phyloP scores from a whole-genome alignment of 2,329 filamentous ascomycete genomes.

The Xylaria sp. region DNA sequence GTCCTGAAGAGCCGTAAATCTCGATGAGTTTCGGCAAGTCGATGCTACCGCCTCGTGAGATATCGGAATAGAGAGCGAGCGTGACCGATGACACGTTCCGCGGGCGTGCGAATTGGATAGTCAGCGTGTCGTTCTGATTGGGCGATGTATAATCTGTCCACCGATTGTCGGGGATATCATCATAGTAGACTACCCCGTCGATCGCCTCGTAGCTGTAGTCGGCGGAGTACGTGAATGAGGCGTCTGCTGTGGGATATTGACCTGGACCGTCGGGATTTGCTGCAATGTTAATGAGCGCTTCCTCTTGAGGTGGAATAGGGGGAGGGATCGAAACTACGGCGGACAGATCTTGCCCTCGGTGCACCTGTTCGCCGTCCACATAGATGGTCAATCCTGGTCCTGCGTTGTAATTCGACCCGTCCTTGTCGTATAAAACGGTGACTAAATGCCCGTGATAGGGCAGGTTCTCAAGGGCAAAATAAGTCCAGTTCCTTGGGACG shows the following conservation, averaged over 20 bases:
- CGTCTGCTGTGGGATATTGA: slow-evolving; percentile 51
- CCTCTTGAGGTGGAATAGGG: slow-evolving; percentile 37
- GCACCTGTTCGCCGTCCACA: slow-evolving; percentile 50
- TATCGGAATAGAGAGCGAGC: slow-evolving; percentile 50
- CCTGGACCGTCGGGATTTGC: slow-evolving; percentile 53
- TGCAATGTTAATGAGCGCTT: slow-evolving; percentile 53
- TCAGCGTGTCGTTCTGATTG: slow-evolving; percentile 51
- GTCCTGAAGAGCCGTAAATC: slow-evolving; percentile 43
- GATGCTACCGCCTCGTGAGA: slow-evolving; percentile 50
- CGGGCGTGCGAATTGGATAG: slow-evolving; percentile 50
- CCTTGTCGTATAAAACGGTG: slow-evolving; percentile 55
- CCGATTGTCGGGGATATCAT: slow-evolving; percentile 53
- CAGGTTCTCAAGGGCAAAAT: slow-evolving; percentile 57
- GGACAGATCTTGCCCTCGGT: slow-evolving; percentile 40
- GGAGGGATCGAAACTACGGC: slow-evolving; percentile 38
- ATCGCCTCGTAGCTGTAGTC: slow-evolving; percentile 54
- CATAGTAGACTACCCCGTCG: slow-evolving; percentile 56
- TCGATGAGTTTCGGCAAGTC: slow-evolving; percentile 46
- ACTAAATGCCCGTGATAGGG: slow-evolving; percentile 57
- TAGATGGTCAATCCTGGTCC: slow-evolving; percentile 53
- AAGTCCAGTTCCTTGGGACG: slow-evolving; percentile 51
- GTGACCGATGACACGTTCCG: slow-evolving; percentile 50
- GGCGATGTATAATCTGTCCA: slow-evolving; percentile 54
- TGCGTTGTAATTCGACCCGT: slow-evolving; percentile 52
- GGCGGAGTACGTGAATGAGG: slow-evolving; percentile 50